Base-by-base conservation (phyloP, 2,329 filamentous ascomycete genomes). In the Colletotrichum sp. region DNA sequence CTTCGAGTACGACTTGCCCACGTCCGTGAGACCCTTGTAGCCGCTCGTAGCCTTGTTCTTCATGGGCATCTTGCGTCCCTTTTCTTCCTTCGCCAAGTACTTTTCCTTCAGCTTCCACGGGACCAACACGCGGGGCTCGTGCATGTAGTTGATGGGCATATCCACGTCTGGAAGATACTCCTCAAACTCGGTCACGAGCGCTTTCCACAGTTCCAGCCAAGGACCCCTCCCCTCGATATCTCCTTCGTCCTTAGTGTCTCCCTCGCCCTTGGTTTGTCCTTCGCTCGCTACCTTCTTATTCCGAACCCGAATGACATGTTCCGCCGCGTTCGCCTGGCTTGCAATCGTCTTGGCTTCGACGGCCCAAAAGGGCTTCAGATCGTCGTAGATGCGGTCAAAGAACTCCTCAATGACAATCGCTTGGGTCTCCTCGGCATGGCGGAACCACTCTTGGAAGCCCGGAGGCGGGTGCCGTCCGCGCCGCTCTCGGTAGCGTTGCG, bases 121-220 rank as follows among this genome's bases (percentile, higher is more conserved):
- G 5, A 92, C 90, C 34, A 93, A 83, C n/a, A 94, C 82, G 26
- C 92, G 87, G 32, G 92, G 89, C 81, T 94, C 91, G 81, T 93
- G 92, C 83, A 92, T 87, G 68, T 88, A 87, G 80, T 94, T 93
- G 84, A 93, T 90, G 13, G 92, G 89, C 85, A 93, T 92, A 80
- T 93, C 92, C 81, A 94, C 89, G 77, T 94, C 92, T 6, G 92
- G 92, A 26, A 94, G 81, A 66, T 88, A 84, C 16, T 87, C 81
- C 30, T 89, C 88, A 44, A 92, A 90, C 72, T 89, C 88, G 4
- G 81, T 78, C 26, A 93, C 87, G 15, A 92, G 84, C 5, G 82
- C 80, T 3, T 87, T 86, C 89, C 89, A 90, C 26, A 86, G 82
- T 79, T 88, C 80, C 59, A 89, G 79, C 86, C 88, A 89, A 5